phyloP scores from a whole-genome alignment of 441 rosid species.

The Corymbia citriodora region DNA sequence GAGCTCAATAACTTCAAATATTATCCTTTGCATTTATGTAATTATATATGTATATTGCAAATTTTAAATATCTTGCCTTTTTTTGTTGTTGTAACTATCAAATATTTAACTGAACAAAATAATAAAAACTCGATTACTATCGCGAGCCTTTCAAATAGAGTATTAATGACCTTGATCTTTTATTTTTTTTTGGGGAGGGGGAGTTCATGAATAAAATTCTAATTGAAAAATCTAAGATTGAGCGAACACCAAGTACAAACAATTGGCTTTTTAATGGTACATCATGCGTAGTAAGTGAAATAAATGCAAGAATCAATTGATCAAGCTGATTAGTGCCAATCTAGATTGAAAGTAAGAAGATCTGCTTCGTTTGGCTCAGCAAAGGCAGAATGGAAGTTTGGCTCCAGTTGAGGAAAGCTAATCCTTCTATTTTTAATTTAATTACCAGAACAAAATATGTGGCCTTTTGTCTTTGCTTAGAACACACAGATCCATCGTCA shows the following conservation, averaged over 20 bases:
- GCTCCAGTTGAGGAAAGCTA: too few relatives aligned
- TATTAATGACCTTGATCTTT: not conserved
- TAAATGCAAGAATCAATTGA: too few relatives aligned
- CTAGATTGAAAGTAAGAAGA: too few relatives aligned
- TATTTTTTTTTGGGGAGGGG: fast-evolving
- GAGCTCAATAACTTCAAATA: not conserved
- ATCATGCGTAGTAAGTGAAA: too few relatives aligned
- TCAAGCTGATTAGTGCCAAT: too few relatives aligned
- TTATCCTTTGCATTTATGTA: not conserved
- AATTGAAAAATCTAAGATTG: not conserved
- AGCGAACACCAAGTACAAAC: too few relatives aligned
- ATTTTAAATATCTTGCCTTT: not conserved
- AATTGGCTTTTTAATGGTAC: too few relatives aligned
- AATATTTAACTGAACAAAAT: not conserved
- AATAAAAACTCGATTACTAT: too few relatives aligned
- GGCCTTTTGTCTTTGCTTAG: not conserved
- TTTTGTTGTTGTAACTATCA: not conserved
- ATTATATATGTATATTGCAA: not conserved
- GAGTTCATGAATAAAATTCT: not conserved
- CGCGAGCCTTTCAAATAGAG: not conserved
- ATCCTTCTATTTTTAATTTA: too few relatives aligned
- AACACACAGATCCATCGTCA: not conserved
- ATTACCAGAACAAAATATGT: too few relatives aligned
- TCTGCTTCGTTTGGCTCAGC: not conserved
- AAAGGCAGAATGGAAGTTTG: too few relatives aligned